Evolutionary conservation across 106 monocot species (phyloP).

Genomic region (Platanthera zijinensis): DNA sequence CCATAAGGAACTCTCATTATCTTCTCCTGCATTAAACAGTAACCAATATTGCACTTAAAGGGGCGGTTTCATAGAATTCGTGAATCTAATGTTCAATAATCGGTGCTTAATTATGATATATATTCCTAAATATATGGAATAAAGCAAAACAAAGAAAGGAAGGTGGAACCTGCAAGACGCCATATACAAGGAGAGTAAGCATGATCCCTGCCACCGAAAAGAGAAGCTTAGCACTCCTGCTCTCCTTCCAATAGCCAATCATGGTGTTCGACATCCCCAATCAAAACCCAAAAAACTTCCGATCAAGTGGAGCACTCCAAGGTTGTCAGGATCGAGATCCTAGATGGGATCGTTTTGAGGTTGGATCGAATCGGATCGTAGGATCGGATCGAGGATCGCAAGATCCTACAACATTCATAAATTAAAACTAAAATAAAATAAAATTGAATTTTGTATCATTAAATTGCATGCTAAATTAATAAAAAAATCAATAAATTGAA

Average conservation of each 20-base stretch:
- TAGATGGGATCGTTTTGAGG: too few relatives aligned
- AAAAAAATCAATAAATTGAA: too few relatives aligned
- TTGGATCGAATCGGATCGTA: too few relatives aligned
- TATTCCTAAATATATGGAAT: not conserved
- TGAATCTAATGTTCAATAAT: not conserved
- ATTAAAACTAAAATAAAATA: too few relatives aligned
- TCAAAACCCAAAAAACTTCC: not conserved
- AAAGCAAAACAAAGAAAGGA: not conserved
- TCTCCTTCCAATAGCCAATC: conserved; percentile 24
- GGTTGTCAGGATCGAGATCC: too few relatives aligned
- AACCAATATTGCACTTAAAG: not conserved
- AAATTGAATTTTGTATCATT: too few relatives aligned
- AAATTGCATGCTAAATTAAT: too few relatives aligned
- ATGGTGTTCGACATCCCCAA: conserved; percentile 26
- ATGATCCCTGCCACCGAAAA: conserved; percentile 79
- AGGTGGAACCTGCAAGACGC: conserved; percentile 59
- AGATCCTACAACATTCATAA: too few relatives aligned
- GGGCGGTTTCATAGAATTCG: not conserved
- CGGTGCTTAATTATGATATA: not conserved
- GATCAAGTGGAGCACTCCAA: too few relatives aligned
- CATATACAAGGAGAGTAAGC: conserved; percentile 86
- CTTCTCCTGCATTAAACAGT: conserved; percentile 63
- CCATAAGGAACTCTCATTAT: conserved; percentile 98
- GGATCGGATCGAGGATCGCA: too few relatives aligned
- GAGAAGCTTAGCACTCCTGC: conserved; percentile 31